These are phyloP conservation scores for Chaetomium strumarium DNA, from an alignment of 2,329 filamentous ascomycete genomes.

Conservation along the genomic window DNA sequence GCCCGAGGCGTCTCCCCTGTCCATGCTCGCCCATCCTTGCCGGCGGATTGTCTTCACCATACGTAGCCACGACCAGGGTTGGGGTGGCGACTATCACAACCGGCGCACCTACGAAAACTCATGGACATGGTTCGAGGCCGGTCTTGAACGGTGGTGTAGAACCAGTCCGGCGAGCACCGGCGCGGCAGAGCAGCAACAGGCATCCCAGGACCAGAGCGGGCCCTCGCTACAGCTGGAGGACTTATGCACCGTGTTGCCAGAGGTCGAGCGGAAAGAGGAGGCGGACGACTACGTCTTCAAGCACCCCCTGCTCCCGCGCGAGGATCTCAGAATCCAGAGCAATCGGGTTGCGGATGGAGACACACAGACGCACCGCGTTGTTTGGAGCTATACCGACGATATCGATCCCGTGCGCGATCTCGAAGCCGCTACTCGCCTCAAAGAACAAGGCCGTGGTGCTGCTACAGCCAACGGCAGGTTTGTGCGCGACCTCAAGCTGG, in stretches of 20 bases:
- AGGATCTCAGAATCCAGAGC: slow-evolving; percentile 42
- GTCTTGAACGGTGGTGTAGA: slow-evolving; percentile 51
- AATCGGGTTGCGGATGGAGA: slow-evolving; percentile 36
- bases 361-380: slow-evolving; percentile 40
- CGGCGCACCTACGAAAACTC: slow-evolving; percentile 42
- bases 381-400: slow-evolving; percentile 49
- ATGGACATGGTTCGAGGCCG: slow-evolving; percentile 60
- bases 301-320: slow-evolving; percentile 32
- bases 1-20: slow-evolving; percentile 36
- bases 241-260: slow-evolving; percentile 17
- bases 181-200: not conserved
- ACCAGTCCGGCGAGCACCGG: slow-evolving; percentile 23
- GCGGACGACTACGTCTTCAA: slow-evolving; percentile 16
- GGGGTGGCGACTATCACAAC: slow-evolving; percentile 33
- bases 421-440: slow-evolving; percentile 27
- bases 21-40: slow-evolving; percentile 43
- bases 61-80: slow-evolving; percentile 54
- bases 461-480: slow-evolving; percentile 49
- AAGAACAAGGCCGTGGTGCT: slow-evolving; percentile 42
- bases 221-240: slow-evolving; percentile 11
- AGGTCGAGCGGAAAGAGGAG: slow-evolving; percentile 10
- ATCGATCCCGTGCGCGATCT: slow-evolving; percentile 30
- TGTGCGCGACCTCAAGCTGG: slow-evolving; percentile 49
- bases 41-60: slow-evolving; percentile 58
- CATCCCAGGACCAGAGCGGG: not conserved